Percentiles rank a stretch among this genome's conserved stretches.
Conservation (phyloP, 345 rosid genomes). For the Ricinus communis region DNA sequence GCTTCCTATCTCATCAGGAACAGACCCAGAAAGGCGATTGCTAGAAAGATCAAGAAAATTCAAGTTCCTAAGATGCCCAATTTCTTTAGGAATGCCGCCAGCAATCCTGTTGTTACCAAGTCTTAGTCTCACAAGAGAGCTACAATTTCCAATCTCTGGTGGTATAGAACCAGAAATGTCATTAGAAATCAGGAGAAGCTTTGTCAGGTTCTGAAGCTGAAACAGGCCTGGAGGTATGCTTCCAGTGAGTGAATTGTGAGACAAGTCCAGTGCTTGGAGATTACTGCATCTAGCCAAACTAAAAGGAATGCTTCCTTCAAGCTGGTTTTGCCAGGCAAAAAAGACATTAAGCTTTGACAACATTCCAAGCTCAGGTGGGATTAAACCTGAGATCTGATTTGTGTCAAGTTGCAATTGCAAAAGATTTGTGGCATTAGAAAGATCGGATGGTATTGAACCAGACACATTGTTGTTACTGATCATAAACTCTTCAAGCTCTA, state of each 20-base stretch:
- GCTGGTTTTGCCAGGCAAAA: conserved; percentile 89
- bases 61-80: conserved; percentile 60
- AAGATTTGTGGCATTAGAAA: conserved; percentile 67
- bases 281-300: conserved; percentile 53
- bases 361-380: conserved; percentile 73
- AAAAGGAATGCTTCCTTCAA: conserved; percentile 88
- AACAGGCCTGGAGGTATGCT: conserved; percentile 70
- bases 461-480: conserved; percentile 85
- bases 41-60: conserved; percentile 76
- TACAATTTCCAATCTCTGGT: conserved; percentile 65
- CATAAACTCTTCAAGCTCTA: conserved; percentile 74
- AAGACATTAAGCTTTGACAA: conserved; percentile 64
- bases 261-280: conserved; percentile 82
- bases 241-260: conserved; percentile 77
- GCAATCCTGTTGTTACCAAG: conserved; percentile 69
- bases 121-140: conserved; percentile 71
- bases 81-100: conserved; percentile 65
- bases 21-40: conserved; percentile 61
- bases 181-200: conserved; percentile 70
- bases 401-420: conserved; percentile 74
- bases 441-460: conserved; percentile 69
- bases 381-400: conserved; percentile 81
- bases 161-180: conserved; percentile 73
- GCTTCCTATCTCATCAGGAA: conserved; percentile 73
- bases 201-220: conserved; percentile 72